A percentile compares a stretch with the other conserved stretches of the same genome.
phyloP scores from a whole-genome alignment of 2,329 filamentous ascomycete genomes.

The Albifimbria verrucaria region DNA sequence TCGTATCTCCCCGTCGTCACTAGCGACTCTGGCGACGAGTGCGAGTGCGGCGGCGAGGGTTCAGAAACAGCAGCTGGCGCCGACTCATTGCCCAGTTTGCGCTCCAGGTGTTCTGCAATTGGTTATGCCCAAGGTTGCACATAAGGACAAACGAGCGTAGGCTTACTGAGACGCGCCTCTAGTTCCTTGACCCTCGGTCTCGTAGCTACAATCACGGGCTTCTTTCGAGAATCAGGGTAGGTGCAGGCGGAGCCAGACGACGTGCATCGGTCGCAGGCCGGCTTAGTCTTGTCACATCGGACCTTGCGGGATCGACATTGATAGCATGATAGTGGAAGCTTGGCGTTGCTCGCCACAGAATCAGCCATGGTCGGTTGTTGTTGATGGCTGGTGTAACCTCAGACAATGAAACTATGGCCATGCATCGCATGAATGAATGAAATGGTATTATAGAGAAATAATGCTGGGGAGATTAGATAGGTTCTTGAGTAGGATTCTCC shows the following conservation, averaged over 20 bases:
- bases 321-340: conserved; percentile 17
- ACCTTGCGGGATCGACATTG: conserved; percentile 24
- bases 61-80: not conserved
- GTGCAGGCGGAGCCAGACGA: conserved; percentile 15
- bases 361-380: not conserved
- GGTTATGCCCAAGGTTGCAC: not conserved
- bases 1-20: conserved; percentile 14
- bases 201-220: conserved; percentile 16
- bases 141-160: not conserved
- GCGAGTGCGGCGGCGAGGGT: conserved; percentile 1
- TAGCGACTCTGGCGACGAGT: conserved; percentile 8
- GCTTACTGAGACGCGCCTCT: conserved; percentile 19
- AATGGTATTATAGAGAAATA: too few relatives aligned
- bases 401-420: too few relatives aligned
- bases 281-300: conserved; percentile 23
- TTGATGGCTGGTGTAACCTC: not conserved
- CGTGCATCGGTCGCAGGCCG: conserved; percentile 21
- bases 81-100: conserved; percentile 5
- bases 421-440: too few relatives aligned
- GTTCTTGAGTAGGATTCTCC: too few relatives aligned
- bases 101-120: conserved; percentile 35
- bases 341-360: not conserved
- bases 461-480: too few relatives aligned
- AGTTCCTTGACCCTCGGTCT: conserved; percentile 25
- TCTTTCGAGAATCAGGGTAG: conserved; percentile 22